Evolutionary conservation across 2,329 filamentous ascomycete species (phyloP).

Genomic region (Xylaria sp.): DNA sequence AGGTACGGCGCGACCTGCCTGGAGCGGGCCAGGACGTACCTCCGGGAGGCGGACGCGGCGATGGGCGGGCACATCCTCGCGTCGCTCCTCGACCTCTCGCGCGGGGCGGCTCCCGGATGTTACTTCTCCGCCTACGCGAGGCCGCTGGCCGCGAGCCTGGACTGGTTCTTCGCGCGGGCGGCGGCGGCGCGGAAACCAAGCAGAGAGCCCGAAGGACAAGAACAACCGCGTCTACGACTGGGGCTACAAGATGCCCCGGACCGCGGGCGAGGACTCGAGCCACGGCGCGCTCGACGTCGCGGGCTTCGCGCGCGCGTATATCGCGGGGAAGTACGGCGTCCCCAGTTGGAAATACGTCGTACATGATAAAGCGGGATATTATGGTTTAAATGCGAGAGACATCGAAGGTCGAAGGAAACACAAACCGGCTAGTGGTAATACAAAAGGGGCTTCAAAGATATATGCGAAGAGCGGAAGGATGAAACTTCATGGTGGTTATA

Average conservation of each 20-base stretch:
- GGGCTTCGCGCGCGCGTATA: conserved; percentile 22
- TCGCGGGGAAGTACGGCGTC: conserved; percentile 19
- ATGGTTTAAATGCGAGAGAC: too few relatives aligned
- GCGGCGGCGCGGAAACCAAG: conserved; percentile 14
- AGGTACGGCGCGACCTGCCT: conserved; percentile 22
- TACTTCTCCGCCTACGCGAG: conserved; percentile 25
- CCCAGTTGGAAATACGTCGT: too few relatives aligned
- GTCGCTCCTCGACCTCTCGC: conserved; percentile 17
- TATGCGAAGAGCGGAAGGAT: too few relatives aligned
- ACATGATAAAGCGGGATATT: too few relatives aligned
- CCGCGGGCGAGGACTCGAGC: conserved; percentile 22
- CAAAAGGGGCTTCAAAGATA: too few relatives aligned
- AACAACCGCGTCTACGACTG: conserved; percentile 23
- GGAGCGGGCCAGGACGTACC: conserved; percentile 19
- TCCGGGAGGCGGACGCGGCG: conserved; percentile 18
- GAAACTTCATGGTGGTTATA: too few relatives aligned
- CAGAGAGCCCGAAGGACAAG: conserved; percentile 18
- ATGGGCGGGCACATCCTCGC: conserved; percentile 22
- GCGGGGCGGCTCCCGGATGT: conserved; percentile 22
- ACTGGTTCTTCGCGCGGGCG: conserved; percentile 25
- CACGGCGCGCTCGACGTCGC: conserved; percentile 24
- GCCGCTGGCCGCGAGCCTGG: conserved; percentile 14
- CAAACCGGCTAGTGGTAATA: too few relatives aligned
- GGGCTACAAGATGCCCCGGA: conserved; percentile 20
- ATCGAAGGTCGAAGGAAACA: too few relatives aligned